Evolutionary conservation across 495 filamentous ascomycete genomes (phyloP), one percentile per base, ranked within the genome.

Genomic region (Wilcoxina mikolae): DNA sequence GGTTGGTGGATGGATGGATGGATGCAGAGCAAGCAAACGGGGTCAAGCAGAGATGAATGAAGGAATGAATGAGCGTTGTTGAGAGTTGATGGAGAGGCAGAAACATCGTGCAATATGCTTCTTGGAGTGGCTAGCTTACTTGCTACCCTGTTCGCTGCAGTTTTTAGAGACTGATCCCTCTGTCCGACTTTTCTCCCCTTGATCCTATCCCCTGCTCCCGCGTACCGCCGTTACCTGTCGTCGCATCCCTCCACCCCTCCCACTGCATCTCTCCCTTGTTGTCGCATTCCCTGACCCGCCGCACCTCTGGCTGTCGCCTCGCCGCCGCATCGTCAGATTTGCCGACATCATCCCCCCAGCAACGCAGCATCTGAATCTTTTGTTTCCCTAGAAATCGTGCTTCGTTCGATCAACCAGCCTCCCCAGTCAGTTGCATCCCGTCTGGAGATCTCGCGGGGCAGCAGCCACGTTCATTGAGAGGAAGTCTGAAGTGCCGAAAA

Each of bases 211-310:
- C 45, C 53, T 57, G 57, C 58, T 62, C 59, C 60, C 60, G 60
- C 61, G 59, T 46, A 60, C 60, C 42, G 41, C 55, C 60, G 60
- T 53, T 62, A 56, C 60, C 56, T 64, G 60, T 62, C 60, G 60
- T 55, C 60, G 54, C 57, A 61, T 51, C 60, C 59, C 56, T 55
- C 53, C 60, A 24, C 46, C 51, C 51, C 53, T 43, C 39, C 39
- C 39, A 10, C 39, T 43, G 9, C 39, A 43, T 10, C 39, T 10
- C 39, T 5, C 20, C 9, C 58, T 62, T 62, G 31, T 24, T 26
- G 31, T 26, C 51, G 23, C 35, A 45, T 45, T 33, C 59, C 60
- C 60, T 60, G 58, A 52, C 44, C 51, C 51, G 38, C 51, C 56
- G 25, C 41, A 38, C 56, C 52, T 33, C 57, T 45, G 54, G 54